Base-by-base conservation (phyloP, 129 eudicot genomes). In the Centaurea solstitialis region DNA sequence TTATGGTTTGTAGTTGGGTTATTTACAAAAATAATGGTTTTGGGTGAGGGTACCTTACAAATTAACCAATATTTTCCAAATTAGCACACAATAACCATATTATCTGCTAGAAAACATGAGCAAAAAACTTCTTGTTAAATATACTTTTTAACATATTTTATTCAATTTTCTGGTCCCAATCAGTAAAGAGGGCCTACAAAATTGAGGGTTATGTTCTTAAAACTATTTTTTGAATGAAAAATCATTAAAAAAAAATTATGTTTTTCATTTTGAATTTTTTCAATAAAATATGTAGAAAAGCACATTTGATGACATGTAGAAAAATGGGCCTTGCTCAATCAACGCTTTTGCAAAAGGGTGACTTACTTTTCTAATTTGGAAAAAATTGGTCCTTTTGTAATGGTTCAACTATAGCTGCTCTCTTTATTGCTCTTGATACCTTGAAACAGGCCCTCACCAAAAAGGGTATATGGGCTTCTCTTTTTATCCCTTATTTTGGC, bases 381-480 rank as follows among this genome's bases (percentile, higher is more conserved):
- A 26, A 26, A 26, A 26, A 26, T 0, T 26, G 30, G 30, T 26
- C 30, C 30, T 26, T 26, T 26, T 26, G 30, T 26, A 26, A 26
- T 26, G 37, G 37, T 33, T 33, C 37, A 33, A 33, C 37, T 33
- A 6, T 26, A 26, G 30, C 13, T 67, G 74, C 65, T 41, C 75
- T 43, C n/a, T 41, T 53, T 17, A 28, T 41, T 43, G 18, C n/a
- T 28, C 21, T 78, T 68, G 75, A 68, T 40, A 4, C 72, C 23
- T 15, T 22, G 59, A 45, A 45, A 79, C 12, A 79, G 57, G 76
- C 50, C 76, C 82, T 7, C 9, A 21, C 24, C 7, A 70, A 30
- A 2, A 9, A 53, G 35, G 28, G 26, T 38, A 40, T 9, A 69
- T 47, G 69, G 82, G 82, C 74, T 15, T 35, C 18, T 18, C 28